phyloP scores from a whole-genome alignment of 768 basidiomycete species.

The Pleurotus tuoliensis region DNA sequence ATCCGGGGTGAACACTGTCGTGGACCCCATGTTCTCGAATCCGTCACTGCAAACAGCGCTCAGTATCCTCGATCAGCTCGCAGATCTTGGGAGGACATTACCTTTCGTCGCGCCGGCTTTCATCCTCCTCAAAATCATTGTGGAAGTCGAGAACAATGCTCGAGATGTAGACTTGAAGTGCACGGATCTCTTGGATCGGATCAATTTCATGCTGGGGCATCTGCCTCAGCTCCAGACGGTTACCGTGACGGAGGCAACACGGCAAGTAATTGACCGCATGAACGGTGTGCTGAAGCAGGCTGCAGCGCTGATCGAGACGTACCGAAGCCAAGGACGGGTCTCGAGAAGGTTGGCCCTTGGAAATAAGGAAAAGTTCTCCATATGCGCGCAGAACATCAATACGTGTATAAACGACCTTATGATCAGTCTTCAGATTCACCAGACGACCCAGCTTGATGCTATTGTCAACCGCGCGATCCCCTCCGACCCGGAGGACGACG shows the following conservation, averaged over 20 bases:
- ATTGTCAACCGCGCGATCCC: slow-evolving; percentile 34
- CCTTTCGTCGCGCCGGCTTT: slow-evolving; percentile 37
- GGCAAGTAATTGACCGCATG: slow-evolving; percentile 34
- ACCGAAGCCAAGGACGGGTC: slow-evolving; percentile 31
- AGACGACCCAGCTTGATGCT: slow-evolving; percentile 28
- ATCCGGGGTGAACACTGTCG: slow-evolving; percentile 11
- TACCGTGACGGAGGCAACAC: slow-evolving; percentile 28
- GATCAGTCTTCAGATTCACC: slow-evolving; percentile 39
- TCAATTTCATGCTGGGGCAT: slow-evolving; percentile 39
- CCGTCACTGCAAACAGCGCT: slow-evolving; percentile 23
- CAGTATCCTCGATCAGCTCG: slow-evolving; percentile 25
- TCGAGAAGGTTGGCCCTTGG: slow-evolving; percentile 33
- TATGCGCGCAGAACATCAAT: slow-evolving; percentile 27
- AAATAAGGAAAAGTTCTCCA: slow-evolving; percentile 33
- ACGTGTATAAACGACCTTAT: slow-evolving; percentile 32
- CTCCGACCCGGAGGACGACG: slow-evolving; percentile 31
- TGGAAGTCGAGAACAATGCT: slow-evolving; percentile 32
- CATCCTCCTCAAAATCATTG: slow-evolving; percentile 34
- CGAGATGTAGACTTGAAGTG: slow-evolving; percentile 37
- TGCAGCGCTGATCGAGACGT: slow-evolving; percentile 34
- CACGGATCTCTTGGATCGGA: slow-evolving; percentile 35
- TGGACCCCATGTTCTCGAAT: slow-evolving; percentile 17
- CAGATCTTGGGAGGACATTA: slow-evolving; percentile 31
- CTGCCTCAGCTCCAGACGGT: slow-evolving; percentile 29
- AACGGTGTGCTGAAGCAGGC: slow-evolving; percentile 33